A percentile compares a stretch with the other conserved stretches of the same genome.
These are phyloP conservation scores for Ceratocystiopsis brevicomis DNA, from an alignment of 2,329 filamentous ascomycete genomes.

Conservation along the genomic window DNA sequence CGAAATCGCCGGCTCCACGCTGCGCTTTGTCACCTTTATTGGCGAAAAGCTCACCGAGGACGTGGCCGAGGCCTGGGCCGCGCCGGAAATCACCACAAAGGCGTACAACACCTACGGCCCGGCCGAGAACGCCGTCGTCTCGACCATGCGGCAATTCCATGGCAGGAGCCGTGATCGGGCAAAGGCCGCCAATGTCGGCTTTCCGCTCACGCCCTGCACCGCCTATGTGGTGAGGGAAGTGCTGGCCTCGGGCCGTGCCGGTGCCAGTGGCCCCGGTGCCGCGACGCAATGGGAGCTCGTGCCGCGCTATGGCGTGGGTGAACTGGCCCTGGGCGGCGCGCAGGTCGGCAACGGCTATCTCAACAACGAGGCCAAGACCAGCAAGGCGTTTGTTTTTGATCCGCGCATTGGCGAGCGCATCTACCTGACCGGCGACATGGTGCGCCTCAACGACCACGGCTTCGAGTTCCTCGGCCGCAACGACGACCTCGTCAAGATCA, in stretches of 20 bases:
- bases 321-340: slow-evolving; percentile 29
- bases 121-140: slow-evolving; percentile 10
- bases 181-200: slow-evolving; percentile 13
- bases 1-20: slow-evolving; percentile 1
- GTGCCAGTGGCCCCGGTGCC: neutral
- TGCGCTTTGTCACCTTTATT: slow-evolving; percentile 33
- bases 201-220: slow-evolving; percentile 9
- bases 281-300: slow-evolving; percentile 17
- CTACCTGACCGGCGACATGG: slow-evolving; percentile 35
- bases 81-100: slow-evolving; percentile 10
- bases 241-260: neutral
- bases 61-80: slow-evolving; percentile 38
- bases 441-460: slow-evolving; percentile 27
- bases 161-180: slow-evolving; percentile 8
- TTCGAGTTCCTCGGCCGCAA: slow-evolving; percentile 35
- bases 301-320: slow-evolving; percentile 32
- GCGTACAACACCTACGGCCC: slow-evolving; percentile 14
- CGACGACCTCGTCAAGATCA: slow-evolving; percentile 45
- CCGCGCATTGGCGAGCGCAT: slow-evolving; percentile 8
- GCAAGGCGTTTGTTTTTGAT: slow-evolving; percentile 8
- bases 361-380: slow-evolving; percentile 15
- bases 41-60: slow-evolving; percentile 40
- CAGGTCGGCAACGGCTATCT: slow-evolving; percentile 38
- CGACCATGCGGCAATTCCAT: slow-evolving; percentile 12
- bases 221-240: slow-evolving; percentile 9